A percentile compares a stretch with the other conserved stretches of the same genome.
phyloP scores from a whole-genome alignment of 371 early-diverging fungal species.

The Lichtheimia ramosa region DNA sequence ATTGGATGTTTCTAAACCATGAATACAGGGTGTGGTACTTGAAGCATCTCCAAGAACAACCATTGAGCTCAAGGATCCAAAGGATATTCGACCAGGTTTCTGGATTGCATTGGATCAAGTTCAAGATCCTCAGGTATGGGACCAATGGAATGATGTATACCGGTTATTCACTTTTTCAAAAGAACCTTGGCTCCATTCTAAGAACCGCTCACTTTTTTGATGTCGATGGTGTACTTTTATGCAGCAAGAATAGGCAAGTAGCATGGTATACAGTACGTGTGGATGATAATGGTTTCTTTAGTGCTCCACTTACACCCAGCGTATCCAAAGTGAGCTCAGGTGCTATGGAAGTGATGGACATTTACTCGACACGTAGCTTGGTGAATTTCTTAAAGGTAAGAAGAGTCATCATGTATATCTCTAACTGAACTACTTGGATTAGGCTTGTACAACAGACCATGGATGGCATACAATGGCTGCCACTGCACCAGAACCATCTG shows the following conservation, averaged over 20 bases:
- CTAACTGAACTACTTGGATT: no score
- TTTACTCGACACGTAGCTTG: constrained; percentile 50
- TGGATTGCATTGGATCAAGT: constrained; percentile 64
- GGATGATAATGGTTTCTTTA: constrained; percentile 7
- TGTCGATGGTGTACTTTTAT: constrained; percentile 61
- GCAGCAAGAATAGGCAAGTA: constrained; percentile 49
- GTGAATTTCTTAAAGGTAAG: constrained; percentile 50
- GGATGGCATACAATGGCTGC: constrained; percentile 66
- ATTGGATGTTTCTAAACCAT: background rate
- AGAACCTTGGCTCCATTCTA: constrained; percentile 69
- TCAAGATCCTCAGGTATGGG: constrained; percentile 63
- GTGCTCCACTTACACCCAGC: constrained; percentile 55
- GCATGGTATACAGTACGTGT: no score
- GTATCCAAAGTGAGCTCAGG: constrained; percentile 69
- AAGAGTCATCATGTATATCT: background rate
- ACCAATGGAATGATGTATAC: background rate
- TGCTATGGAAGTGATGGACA: constrained; percentile 60
- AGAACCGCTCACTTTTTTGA: constrained; percentile 62
- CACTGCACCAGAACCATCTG: constrained; percentile 23
- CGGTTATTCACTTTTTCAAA: background rate
- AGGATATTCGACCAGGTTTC: constrained; percentile 20
- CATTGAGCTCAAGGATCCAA: background rate
- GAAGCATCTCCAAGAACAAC: constrained; percentile 15
- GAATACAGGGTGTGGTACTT: constrained; percentile 17
- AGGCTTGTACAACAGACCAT: constrained; percentile 12